Conservation (phyloP, 371 early-diverging fungal genomes). For the Mucor sp. region DNA sequence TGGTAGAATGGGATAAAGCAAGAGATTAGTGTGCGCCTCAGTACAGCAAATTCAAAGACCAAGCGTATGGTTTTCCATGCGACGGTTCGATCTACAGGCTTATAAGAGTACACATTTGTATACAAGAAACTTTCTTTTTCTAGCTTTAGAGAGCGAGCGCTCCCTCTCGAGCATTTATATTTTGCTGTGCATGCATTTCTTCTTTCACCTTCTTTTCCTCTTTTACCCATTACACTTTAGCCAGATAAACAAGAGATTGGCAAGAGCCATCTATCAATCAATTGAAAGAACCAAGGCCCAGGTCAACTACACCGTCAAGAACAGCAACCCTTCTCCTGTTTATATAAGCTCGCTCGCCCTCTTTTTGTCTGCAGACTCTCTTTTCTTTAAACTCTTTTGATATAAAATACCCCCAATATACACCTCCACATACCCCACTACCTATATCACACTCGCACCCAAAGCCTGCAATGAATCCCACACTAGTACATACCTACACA, state of each 20-base stretch:
- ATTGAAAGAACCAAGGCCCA: not conserved
- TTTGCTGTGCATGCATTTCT: not conserved
- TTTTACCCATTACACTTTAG: not conserved
- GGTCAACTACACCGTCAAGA: not conserved
- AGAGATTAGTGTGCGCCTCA: not conserved
- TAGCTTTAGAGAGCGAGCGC: not conserved
- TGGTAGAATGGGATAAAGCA: not conserved
- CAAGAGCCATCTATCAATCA: not conserved
- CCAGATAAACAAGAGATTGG: not conserved
- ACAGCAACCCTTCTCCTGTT: not conserved
- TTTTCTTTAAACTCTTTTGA: too few species aligned
- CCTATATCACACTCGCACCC: not conserved
- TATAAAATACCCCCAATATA: not conserved
- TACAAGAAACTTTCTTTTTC: not conserved
- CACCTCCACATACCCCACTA: not conserved
- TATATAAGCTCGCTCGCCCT: not conserved
- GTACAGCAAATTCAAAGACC: not conserved
- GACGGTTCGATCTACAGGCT: not conserved
- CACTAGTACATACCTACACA: not conserved
- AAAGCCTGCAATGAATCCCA: not conserved
- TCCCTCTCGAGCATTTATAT: not conserved
- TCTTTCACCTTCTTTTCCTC: not conserved
- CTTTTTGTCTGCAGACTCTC: not conserved
- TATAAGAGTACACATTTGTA: not conserved
- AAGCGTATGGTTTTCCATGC: not conserved